Base-by-base conservation (phyloP, 1,284 basidiomycete species). In the Cutaneotrichosporon curvatum region DNA sequence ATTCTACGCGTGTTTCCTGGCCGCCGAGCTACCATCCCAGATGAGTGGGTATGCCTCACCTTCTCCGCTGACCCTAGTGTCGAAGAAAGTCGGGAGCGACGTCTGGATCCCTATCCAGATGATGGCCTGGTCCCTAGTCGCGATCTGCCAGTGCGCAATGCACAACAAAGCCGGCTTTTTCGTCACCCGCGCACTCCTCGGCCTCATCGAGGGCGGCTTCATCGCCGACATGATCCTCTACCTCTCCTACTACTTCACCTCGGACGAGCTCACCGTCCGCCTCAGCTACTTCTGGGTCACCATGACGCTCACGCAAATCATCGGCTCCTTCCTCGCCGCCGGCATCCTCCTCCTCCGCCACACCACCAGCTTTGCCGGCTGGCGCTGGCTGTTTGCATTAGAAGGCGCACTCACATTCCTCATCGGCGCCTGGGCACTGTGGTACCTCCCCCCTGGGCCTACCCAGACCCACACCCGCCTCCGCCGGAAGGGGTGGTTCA, bases 161-260 rank as follows among this genome's bases (percentile, higher is more conserved):
- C 54, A 48, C 11, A 57, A 59, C 32, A 53, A 50, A 39, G 43
- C 50, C 1, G 57, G 56, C 1, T 72, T 69, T 58, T 63, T 60
- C 40, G 60, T 58, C 8, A 60, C 66, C 11, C 59, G 71, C 11
- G 33, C 38, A 0, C 42, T 51, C 5, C 60, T 74, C 18, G 69
- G 69, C 23, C 53, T 70, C 18, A 43, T 54, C n/a, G 69, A 73
- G 50, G 67, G 56, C 1, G 71, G 72, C 1, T 72, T 74, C 47
- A 63, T 75, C 10, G 66, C 72, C 1, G 70, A 71, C 46, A 58
- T 61, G 15, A 63, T 73, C 36, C 55, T 73, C 2, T 74, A 72
- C 53, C 50, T 74, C 4, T 59, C 53, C 20, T 73, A 73, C 53
- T 74, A 58, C 55, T 73, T 65, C 52, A 63, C 50, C 23, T 15